Conservation (phyloP, 768 basidiomycete genomes). For the Antrodiella citrinella region DNA sequence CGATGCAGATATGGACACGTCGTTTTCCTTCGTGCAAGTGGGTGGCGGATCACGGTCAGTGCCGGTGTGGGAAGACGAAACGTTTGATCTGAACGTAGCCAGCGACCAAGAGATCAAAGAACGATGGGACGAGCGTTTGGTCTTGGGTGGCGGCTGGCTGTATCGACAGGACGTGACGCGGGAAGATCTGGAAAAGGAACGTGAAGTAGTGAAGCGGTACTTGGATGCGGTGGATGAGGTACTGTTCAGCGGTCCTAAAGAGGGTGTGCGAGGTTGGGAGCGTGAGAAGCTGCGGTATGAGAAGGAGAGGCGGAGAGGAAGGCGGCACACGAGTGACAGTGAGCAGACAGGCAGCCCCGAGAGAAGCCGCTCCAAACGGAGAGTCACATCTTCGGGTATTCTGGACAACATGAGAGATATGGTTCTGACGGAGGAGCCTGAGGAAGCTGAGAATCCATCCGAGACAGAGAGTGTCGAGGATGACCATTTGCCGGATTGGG, state of each 20-base stretch:
- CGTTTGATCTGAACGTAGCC: slow-evolving; percentile 32
- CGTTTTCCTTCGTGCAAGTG: slow-evolving; percentile 63
- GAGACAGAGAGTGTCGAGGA: slow-evolving; percentile 53
- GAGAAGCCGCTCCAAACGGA: slow-evolving; percentile 20
- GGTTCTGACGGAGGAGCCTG: slow-evolving; percentile 46
- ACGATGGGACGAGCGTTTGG: slow-evolving; percentile 74
- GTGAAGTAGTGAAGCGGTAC: slow-evolving; percentile 49
- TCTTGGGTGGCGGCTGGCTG: slow-evolving; percentile 77
- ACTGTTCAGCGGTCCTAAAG: slow-evolving; percentile 56
- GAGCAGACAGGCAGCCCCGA: slow-evolving; percentile 1
- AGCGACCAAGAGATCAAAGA: slow-evolving; percentile 55
- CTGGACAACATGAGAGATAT: slow-evolving; percentile 44
- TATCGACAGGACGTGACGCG: slow-evolving; percentile 61
- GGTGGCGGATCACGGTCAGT: slow-evolving; percentile 56
- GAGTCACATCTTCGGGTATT: slow-evolving; percentile 56
- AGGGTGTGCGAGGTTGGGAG: slow-evolving; percentile 40
- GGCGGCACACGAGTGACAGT: slow-evolving; percentile 35
- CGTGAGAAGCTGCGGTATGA: slow-evolving; percentile 27
- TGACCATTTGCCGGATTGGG: slow-evolving; percentile 74
- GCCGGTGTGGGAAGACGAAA: slow-evolving; percentile 76
- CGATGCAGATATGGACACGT: slow-evolving; percentile 31
- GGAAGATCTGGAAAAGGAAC: slow-evolving; percentile 47
- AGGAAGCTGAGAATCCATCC: slow-evolving; percentile 35
- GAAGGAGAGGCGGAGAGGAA: slow-evolving; percentile 31
- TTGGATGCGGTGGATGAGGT: slow-evolving; percentile 75